Base-by-base conservation (phyloP, 768 basidiomycete species). In the Dacryopinax primogenitus region DNA sequence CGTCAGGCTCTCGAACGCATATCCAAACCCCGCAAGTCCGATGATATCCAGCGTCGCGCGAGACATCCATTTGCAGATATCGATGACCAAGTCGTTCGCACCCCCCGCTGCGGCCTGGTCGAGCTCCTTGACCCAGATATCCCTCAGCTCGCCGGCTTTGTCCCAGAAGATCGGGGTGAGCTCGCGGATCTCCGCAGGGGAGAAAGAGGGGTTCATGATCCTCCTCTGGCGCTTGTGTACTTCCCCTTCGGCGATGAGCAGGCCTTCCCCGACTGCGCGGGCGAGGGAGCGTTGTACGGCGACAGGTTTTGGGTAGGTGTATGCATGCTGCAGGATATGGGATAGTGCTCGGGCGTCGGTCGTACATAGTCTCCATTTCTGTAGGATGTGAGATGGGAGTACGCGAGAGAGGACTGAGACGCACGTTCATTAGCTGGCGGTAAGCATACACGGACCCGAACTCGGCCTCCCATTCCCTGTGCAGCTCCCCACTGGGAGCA, bases 1-100 rank as follows among this genome's bases (percentile, higher is more conserved):
- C 47, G 87, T 80, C 35, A 95, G 86, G 1, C 92, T 84, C 67
- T 88, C 84, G 77, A 96, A 92, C 65, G 86, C 79, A 70, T 94
- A 81, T 69, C 73, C 77, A 71, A 94, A 95, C 68, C 86, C 84
- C 41, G 92, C 85, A 36, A 87, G 76, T 9, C 88, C 88, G 63
- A 92, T 90, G 65, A 88, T 81, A 68, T 91, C 90, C 11, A 91
- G 76, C 2, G 88, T 90, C 62, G 82, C 81, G 64, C 81, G 82
- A 39, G 82, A 83, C 1, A 90, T 76, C 82, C 84, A 88, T 2
- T 78, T 75, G 37, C 86, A 75, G 1, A 84, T 81, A 34, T 92
- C 85, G 33, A 89, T 21, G 26, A 28, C 51, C 9, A 30, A 23
- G 4, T 30, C 26, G 9, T 13, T 30, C 13, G 26, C 13, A 2